A percentile compares a stretch with the other conserved stretches of the same genome.
phyloP scores from a whole-genome alignment of 75 land plant genomes.

The Isoetes taiwanensis region DNA sequence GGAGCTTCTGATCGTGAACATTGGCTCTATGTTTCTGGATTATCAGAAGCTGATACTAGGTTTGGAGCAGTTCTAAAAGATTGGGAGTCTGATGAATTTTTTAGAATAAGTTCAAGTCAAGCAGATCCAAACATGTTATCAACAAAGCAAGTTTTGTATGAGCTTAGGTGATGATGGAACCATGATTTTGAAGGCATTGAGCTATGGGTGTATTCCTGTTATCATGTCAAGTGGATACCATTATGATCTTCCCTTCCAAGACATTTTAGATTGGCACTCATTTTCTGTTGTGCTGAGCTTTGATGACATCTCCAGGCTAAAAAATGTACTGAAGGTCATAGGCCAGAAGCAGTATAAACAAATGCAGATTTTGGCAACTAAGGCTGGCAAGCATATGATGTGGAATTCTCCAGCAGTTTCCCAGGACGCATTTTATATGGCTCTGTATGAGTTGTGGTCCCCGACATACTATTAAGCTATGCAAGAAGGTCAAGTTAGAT shows the following conservation, averaged over 20 bases:
- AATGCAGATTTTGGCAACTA: constrained; percentile 27
- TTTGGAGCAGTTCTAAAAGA: too few relatives aligned
- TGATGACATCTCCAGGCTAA: constrained; percentile 19
- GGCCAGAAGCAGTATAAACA: constrained; percentile 11
- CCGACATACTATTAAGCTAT: constrained; percentile 48
- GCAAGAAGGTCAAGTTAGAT: too few relatives aligned
- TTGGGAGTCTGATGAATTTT: too few relatives aligned
- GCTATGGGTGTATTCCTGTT: constrained; percentile 56
- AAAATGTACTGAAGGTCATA: constrained; percentile 16
- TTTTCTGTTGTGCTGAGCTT: constrained; percentile 32
- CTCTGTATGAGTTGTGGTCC: constrained; percentile 56
- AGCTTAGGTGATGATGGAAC: constrained; percentile 17
- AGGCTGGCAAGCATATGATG: constrained; percentile 37
- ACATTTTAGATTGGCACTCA: constrained; percentile 45
- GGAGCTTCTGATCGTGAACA: too few relatives aligned
- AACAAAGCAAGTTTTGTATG: constrained; percentile 43
- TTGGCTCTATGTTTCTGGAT: too few relatives aligned
- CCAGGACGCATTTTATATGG: constrained; percentile 46
- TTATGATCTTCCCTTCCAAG: constrained; percentile 51
- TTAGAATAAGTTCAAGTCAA: too few relatives aligned
- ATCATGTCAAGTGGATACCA: constrained; percentile 35
- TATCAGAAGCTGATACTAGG: too few relatives aligned
- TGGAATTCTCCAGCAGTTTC: constrained; percentile 34
- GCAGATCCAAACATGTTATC: constrained; percentile 10
- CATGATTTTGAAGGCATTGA: constrained; percentile 32